These are phyloP conservation scores for Yarrowia sp. DNA, from an alignment of 805 yeast genomes.

Conservation along the genomic window DNA sequence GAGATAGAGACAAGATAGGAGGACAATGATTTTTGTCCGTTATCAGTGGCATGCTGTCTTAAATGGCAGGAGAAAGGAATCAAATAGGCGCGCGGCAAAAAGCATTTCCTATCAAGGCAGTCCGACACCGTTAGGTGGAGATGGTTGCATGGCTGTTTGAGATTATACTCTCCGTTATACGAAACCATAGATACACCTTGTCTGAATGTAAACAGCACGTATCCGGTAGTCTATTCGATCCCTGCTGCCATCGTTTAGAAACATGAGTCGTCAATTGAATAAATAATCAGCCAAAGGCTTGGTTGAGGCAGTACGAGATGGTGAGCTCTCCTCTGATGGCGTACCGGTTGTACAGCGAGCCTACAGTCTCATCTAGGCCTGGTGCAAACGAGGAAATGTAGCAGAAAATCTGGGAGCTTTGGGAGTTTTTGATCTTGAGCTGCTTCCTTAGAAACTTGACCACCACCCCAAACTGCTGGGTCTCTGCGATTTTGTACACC, in stretches of 20 bases:
- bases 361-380: conserved; percentile 41
- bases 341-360: conserved; percentile 34
- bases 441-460: conserved; percentile 46
- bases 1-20: neutral
- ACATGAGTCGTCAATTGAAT: conserved; percentile 5
- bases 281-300: conserved; percentile 39
- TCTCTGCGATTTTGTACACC: conserved; percentile 46
- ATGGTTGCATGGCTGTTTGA: neutral
- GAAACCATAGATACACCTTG: neutral
- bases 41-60: neutral
- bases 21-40: neutral
- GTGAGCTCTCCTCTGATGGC: conserved; percentile 37
- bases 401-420: conserved; percentile 40
- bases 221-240: neutral
- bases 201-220: neutral
- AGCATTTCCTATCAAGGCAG: neutral
- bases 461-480: conserved; percentile 49
- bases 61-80: neutral
- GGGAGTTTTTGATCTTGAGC: conserved; percentile 35
- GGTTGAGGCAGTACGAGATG: conserved; percentile 39
- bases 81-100: too few relatives aligned
- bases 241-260: neutral
- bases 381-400: conserved; percentile 45
- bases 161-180: neutral
- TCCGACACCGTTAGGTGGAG: neutral